Conservation (phyloP, 1,139 yeast species). For the Cylindricascospora bacillispora region DNA sequence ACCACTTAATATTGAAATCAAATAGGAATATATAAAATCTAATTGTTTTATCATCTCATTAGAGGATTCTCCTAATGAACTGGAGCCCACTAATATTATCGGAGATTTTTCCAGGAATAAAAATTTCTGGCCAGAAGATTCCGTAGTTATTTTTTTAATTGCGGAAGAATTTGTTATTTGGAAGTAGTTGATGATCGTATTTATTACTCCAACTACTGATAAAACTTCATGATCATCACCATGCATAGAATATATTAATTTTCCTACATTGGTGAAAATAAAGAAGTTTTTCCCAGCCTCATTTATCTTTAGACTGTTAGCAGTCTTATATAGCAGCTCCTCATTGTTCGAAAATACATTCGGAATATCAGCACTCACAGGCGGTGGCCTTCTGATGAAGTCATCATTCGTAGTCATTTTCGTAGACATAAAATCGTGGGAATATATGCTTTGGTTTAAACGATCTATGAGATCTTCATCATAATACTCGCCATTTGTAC, state of each 20-base stretch:
- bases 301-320: slow-evolving; percentile 1
- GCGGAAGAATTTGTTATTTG: slow-evolving; percentile 22
- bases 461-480: slow-evolving; percentile 7
- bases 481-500: not conserved
- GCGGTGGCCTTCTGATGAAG: too few relatives aligned
- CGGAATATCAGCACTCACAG: slow-evolving; percentile 20
- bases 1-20: slow-evolving; percentile 69
- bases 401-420: too few relatives aligned
- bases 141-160: slow-evolving; percentile 31
- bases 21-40: slow-evolving; percentile 60
- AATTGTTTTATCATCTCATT: slow-evolving; percentile 53
- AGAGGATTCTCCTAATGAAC: slow-evolving; percentile 37
- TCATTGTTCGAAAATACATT: too few relatives aligned
- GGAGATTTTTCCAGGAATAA: slow-evolving; percentile 57
- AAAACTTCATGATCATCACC: slow-evolving; percentile 62
- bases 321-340: not conserved
- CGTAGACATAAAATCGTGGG: slow-evolving; percentile 6
- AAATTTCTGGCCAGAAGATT: slow-evolving; percentile 34
- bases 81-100: slow-evolving; percentile 59
- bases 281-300: slow-evolving; percentile 38
- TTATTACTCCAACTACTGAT: slow-evolving; percentile 56
- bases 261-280: slow-evolving; percentile 82
- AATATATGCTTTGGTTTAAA: slow-evolving; percentile 14
- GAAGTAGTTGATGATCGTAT: slow-evolving; percentile 32
- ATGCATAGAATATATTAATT: slow-evolving; percentile 74